Percentiles rank a stretch among this genome's conserved stretches.
These are phyloP conservation scores for Fusarium falciforme DNA, from an alignment of 2,329 filamentous ascomycete species.

Conservation along the genomic window DNA sequence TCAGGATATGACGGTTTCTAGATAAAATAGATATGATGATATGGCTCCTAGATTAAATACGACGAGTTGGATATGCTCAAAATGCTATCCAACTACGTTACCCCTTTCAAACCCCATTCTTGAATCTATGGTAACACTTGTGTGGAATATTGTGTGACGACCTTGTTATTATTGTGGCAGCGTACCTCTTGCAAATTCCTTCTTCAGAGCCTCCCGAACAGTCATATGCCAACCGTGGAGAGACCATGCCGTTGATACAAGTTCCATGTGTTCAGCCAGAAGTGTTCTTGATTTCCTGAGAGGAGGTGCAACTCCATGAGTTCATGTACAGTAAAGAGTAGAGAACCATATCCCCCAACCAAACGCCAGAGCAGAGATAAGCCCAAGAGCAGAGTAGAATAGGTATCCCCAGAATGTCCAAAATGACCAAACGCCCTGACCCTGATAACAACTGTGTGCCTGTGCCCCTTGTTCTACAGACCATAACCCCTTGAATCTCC, in stretches of 20 bases:
- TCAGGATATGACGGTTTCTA: conserved; percentile 27
- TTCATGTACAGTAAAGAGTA: neutral
- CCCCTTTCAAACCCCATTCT: neutral
- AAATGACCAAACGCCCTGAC: neutral
- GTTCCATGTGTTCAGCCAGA: neutral
- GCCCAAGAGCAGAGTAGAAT: neutral
- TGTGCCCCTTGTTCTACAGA: neutral
- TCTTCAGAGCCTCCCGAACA: neutral
- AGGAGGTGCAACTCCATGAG: neutral
- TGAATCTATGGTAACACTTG: neutral
- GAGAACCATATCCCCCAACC: neutral
- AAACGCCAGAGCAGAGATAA: neutral
- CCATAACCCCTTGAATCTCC: neutral
- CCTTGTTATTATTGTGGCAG: too few relatives aligned
- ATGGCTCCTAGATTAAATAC: conserved; percentile 32
- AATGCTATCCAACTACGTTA: conserved; percentile 6
- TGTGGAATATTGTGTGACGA: neutral
- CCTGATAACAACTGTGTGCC: neutral
- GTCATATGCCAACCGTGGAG: neutral
- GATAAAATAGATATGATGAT: conserved; percentile 38
- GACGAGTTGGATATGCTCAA: conserved; percentile 8
- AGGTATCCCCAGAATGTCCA: neutral
- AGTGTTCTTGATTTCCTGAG: neutral
- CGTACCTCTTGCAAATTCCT: neutral
- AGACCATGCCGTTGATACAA: neutral